Base-by-base conservation (phyloP, 805 yeast genomes). In the Metschnikowia gelsemii region DNA sequence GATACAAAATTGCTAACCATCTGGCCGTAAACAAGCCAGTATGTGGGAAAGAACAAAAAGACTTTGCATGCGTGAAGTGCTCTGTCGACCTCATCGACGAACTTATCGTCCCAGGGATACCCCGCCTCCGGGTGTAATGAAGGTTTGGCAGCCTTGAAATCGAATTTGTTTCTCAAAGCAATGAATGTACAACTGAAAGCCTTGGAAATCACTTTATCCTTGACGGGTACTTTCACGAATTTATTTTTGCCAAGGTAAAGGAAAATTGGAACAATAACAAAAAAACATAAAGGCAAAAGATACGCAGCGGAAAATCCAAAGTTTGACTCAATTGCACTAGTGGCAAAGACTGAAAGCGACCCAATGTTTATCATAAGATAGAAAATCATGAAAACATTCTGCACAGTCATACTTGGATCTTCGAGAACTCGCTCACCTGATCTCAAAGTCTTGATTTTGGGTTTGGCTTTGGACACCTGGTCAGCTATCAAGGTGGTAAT, bases 401-500 rank as follows among this genome's bases (percentile, higher is more conserved):
- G 52, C 19, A 49, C 32, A 28, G 52, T 49, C 22, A 47, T 35
- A 30, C 32, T 42, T 9, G 51, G 51, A 31, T 49, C 49, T 32
- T 43, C 43, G 8, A 49, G 28, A 11, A 49, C 51, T 25, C 34
- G 38, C 16, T 43, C 46, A 8, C 47, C 49, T 8, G 61, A 46
- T 48, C 63, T 63, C 51, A 65, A 60, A 8, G 61, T 61, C 49
- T 57, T 66, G 40, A 68, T 61, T 25, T 54, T 38, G 16, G 74
- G 72, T 45, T 56, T 56, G 28, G 62, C 62, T 40, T 63, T 64
- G 45, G 72, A 70, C 45, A 68, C 54, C 39, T 59, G 61, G 39
- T 55, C 86, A 32, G 88, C 90, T 57, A 86, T 79, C 57, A 86
- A 70, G 19, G 85, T 83, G 7, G 88, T 78, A 19, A 85, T 79